Conservation (phyloP, 352 stramenopile species). For the Pythium myriotylum region DNA sequence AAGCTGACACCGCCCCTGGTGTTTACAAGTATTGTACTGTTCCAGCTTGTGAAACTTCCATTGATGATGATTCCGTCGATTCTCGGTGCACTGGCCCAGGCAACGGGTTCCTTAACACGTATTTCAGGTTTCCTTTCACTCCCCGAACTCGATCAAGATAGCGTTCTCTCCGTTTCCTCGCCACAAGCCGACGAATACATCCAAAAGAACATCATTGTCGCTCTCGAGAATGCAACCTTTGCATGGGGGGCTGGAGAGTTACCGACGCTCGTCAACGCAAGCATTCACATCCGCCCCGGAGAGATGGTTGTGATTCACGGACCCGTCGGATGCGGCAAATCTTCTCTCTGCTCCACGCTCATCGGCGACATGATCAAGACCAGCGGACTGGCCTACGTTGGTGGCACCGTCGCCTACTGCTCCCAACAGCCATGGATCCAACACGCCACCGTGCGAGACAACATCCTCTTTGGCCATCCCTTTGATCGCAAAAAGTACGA, state of each 20-base stretch:
- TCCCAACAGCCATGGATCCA: slow-evolving; percentile 86
- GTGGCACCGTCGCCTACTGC: slow-evolving; percentile 57
- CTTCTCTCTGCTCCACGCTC: slow-evolving; percentile 87
- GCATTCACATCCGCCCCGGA: slow-evolving; percentile 59
- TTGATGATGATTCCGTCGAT: slow-evolving; percentile 41
- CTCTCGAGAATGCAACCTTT: slow-evolving; percentile 34
- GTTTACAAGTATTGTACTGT: slow-evolving; percentile 62
- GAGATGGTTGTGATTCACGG: slow-evolving; percentile 90
- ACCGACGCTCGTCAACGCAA: slow-evolving; percentile 49
- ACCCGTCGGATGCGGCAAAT: slow-evolving; percentile 91
- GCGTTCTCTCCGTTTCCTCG: slow-evolving; percentile 12
- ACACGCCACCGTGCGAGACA: slow-evolving; percentile 52
- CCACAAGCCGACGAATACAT: slow-evolving; percentile 16
- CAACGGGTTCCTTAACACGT: slow-evolving; percentile 51
- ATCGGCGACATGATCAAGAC: slow-evolving; percentile 82
- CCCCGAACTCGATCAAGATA: slow-evolving; percentile 28
- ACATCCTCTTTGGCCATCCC: slow-evolving; percentile 89
- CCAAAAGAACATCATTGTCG: slow-evolving; percentile 26
- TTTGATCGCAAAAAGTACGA: slow-evolving; percentile 42
- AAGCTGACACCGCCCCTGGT: slow-evolving; percentile 76
- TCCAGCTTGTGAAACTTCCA: slow-evolving; percentile 73
- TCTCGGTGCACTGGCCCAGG: slow-evolving; percentile 75
- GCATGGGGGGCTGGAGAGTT: slow-evolving; percentile 28
- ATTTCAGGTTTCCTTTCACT: slow-evolving; percentile 46
- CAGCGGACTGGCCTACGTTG: slow-evolving; percentile 21